These are phyloP conservation scores for Cladophialophora exuberans DNA, from an alignment of 2,329 filamentous ascomycete genomes.

Conservation along the genomic window DNA sequence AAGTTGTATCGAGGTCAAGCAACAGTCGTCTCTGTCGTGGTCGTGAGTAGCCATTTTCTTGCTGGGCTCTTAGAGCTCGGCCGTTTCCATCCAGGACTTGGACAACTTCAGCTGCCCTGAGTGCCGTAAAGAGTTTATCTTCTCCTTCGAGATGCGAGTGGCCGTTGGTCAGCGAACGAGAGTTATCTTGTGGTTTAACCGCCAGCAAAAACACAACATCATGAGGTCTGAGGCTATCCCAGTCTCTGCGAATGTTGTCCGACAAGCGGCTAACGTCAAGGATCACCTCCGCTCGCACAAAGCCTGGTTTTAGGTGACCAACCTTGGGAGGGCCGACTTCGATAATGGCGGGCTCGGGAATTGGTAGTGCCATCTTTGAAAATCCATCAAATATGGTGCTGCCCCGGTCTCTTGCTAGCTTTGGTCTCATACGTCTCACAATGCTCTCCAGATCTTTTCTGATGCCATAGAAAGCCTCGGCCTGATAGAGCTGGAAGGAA, in stretches of 20 bases:
- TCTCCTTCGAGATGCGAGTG: constrained; percentile 63
- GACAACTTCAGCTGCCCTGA: constrained; percentile 83
- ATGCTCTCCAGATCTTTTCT: constrained; percentile 86
- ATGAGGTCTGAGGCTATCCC: constrained; percentile 83
- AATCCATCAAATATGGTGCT: constrained; percentile 75
- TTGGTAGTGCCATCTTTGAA: constrained; percentile 88
- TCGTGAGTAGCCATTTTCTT: constrained; percentile 65
- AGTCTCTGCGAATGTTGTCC: constrained; percentile 77
- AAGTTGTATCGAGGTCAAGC: constrained; percentile 76
- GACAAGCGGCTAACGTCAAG: constrained; percentile 81
- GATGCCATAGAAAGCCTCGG: constrained; percentile 91
- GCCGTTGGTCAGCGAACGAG: constrained; percentile 59
- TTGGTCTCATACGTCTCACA: constrained; percentile 76
- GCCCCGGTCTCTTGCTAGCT: constrained; percentile 64
- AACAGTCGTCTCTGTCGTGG: constrained; percentile 70
- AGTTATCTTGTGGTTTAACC: constrained; percentile 61
- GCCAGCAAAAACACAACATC: constrained; percentile 88
- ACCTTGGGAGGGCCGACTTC: constrained; percentile 83
- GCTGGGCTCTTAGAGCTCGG: constrained; percentile 68
- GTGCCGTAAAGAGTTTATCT: constrained; percentile 47
- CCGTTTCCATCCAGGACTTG: constrained; percentile 87
- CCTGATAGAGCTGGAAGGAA: constrained; percentile 83
- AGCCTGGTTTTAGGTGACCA: constrained; percentile 79
- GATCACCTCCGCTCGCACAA: constrained; percentile 82
- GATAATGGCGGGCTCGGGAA: constrained; percentile 81